Percentiles rank a stretch among this genome's conserved stretches.
phyloP scores from a whole-genome alignment of 176 grass and related monocot species.

The Zizania latifolia region DNA sequence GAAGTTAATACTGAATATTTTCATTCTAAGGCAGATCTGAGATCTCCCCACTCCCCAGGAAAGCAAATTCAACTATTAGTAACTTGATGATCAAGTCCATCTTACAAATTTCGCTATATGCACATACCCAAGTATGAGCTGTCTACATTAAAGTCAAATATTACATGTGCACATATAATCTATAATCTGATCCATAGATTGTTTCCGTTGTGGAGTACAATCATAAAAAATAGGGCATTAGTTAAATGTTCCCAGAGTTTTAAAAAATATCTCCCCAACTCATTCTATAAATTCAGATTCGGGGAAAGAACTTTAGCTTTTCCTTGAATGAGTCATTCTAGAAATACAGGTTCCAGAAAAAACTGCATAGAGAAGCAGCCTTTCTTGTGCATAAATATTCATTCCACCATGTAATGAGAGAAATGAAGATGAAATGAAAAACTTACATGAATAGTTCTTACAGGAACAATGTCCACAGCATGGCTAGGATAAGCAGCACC shows the following conservation, averaged over 20 bases:
- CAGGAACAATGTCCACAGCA: slow-evolving; percentile 35
- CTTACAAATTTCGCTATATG: slow-evolving; percentile 8
- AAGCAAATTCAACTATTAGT: background rate
- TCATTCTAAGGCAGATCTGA: background rate
- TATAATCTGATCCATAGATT: background rate
- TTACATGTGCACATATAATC: background rate
- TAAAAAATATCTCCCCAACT: no score
- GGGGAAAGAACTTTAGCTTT: no score
- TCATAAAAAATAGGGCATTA: no score
- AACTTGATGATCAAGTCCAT: background rate
- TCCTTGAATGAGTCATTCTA: no score
- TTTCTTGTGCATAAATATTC: background rate
- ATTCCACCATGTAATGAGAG: slow-evolving; percentile 2
- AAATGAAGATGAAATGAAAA: slow-evolving; percentile 13
- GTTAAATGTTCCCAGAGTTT: no score
- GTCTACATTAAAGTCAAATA: no score
- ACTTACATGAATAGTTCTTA: slow-evolving; percentile 49
- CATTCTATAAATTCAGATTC: no score
- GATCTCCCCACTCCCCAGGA: no score
- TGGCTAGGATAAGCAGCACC: slow-evolving; percentile 51
- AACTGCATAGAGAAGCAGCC: background rate
- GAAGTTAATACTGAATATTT: background rate
- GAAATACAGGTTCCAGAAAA: no score
- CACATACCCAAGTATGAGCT: no score
- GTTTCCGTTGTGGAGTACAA: background rate